A percentile compares a stretch with the other conserved stretches of the same genome.
Conservation (phyloP, 768 basidiomycete genomes). For the Chalciporus piperatus region DNA sequence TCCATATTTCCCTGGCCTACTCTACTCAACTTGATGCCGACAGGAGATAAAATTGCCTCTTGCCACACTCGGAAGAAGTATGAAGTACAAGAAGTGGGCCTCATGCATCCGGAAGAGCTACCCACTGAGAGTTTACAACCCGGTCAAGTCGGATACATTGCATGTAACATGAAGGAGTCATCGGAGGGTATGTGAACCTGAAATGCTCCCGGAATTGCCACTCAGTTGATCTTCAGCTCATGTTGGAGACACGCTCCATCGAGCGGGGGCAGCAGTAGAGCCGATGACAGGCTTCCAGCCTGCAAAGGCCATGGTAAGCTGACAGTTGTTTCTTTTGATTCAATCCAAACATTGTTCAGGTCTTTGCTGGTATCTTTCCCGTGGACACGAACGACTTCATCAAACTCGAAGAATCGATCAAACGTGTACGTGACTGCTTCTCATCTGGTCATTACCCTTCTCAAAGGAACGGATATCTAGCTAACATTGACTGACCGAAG, state of each 20-base stretch:
- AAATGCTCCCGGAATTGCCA: background rate
- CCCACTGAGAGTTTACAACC: conserved; percentile 63
- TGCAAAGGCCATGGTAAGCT: conserved; percentile 84
- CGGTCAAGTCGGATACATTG: conserved; percentile 85
- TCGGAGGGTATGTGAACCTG: conserved; percentile 64
- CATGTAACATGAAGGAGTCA: conserved; percentile 98
- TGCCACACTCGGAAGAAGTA: conserved; percentile 84
- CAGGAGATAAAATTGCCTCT: conserved; percentile 89
- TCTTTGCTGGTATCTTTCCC: conserved; percentile 94
- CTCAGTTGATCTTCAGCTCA: conserved; percentile 53
- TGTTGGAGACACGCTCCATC: conserved; percentile 91
- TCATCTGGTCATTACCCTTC: conserved; percentile 6
- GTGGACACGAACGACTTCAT: conserved; percentile 87
- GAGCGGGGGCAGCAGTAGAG: conserved; percentile 66
- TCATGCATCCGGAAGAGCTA: conserved; percentile 89
- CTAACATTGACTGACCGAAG: conserved; percentile 84
- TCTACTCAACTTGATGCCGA: background rate
- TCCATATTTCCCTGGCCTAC: background rate
- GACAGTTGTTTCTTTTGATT: background rate
- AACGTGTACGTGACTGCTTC: conserved; percentile 52
- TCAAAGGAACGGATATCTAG: conserved; percentile 35
- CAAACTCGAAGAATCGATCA: conserved; percentile 95
- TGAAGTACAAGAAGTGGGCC: conserved; percentile 83
- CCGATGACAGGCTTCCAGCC: conserved; percentile 91
- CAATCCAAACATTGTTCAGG: conserved; percentile 42